phyloP scores from a whole-genome alignment of 2,329 filamentous ascomycete genomes.

The Colletotrichum gigasporum region DNA sequence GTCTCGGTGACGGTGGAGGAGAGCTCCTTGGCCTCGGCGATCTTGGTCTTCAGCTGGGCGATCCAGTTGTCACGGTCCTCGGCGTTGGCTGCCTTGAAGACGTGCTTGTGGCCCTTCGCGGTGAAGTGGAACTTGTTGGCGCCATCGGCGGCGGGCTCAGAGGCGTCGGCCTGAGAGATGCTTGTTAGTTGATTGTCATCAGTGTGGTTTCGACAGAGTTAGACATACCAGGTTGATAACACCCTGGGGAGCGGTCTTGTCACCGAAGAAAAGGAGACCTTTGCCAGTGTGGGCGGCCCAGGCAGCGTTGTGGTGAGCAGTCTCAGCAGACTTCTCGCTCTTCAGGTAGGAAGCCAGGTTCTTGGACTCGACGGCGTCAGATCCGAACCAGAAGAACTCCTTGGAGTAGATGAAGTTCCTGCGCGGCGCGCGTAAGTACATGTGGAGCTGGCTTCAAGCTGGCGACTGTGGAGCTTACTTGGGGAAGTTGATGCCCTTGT shows the following conservation, averaged over 20 bases:
- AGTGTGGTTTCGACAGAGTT: background rate
- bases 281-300: slow-evolving; percentile 96
- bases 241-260: slow-evolving; percentile 83
- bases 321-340: slow-evolving; percentile 82
- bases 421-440: slow-evolving; percentile 36
- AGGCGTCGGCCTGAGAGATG: slow-evolving; percentile 61
- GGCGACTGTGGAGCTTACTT: slow-evolving; percentile 73
- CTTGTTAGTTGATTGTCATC: slow-evolving; percentile 38
- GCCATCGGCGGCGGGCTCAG: slow-evolving; percentile 80
- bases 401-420: slow-evolving; percentile 92
- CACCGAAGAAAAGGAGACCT: slow-evolving; percentile 90
- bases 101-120: slow-evolving; percentile 88
- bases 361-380: slow-evolving; percentile 78
- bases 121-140: slow-evolving; percentile 86
- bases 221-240: slow-evolving; percentile 84
- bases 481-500: slow-evolving; percentile 87
- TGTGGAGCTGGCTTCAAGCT: too few relatives aligned
- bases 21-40: slow-evolving; percentile 84
- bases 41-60: slow-evolving; percentile 81
- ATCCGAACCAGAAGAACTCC: slow-evolving; percentile 90
- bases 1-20: slow-evolving; percentile 77
- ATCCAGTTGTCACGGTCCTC: slow-evolving; percentile 95
- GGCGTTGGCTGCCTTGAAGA: slow-evolving; percentile 81
- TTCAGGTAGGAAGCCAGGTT: slow-evolving; percentile 81
- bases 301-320: slow-evolving; percentile 81